A percentile compares a stretch with the other conserved stretches of the same genome.
phyloP scores from a whole-genome alignment of 192 early-diverging fungal genomes.

The Coemansia sp. region DNA sequence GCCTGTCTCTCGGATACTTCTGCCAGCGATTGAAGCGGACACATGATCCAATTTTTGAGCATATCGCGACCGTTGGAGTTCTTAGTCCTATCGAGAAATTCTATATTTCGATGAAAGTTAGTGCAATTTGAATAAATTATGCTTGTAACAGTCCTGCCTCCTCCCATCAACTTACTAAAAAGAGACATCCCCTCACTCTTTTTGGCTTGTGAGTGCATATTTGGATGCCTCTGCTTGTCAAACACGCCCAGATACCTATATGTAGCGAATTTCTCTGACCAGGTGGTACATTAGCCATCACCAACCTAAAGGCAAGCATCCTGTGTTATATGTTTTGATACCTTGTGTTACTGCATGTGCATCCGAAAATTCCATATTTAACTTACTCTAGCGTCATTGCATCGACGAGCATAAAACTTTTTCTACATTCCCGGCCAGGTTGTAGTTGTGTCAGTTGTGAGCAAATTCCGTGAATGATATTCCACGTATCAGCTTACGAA shows the following conservation, averaged over 20 bases:
- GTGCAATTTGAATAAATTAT: not conserved
- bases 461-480: not conserved
- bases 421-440: conserved; percentile 11
- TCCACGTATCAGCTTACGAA: not conserved
- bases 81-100: conserved; percentile 39
- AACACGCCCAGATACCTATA: conserved; percentile 82
- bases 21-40: conserved; percentile 29
- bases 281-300: not conserved
- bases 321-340: not conserved
- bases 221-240: conserved; percentile 78
- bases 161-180: conserved; percentile 61
- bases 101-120: conserved; percentile 11
- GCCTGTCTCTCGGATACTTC: conserved; percentile 38
- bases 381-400: conserved; percentile 35
- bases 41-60: conserved; percentile 37
- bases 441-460: not conserved
- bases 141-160: too few species aligned
- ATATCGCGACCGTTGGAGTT: conserved; percentile 36
- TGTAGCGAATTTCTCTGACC: not conserved
- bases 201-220: conserved; percentile 68
- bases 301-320: not conserved
- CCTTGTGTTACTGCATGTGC: not conserved
- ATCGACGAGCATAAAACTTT: conserved; percentile 31
- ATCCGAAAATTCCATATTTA: not conserved
- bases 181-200: conserved; percentile 74